Evolutionary conservation across 306 rosid species (phyloP).

Genomic region (Cucurbita argyrosperma): DNA sequence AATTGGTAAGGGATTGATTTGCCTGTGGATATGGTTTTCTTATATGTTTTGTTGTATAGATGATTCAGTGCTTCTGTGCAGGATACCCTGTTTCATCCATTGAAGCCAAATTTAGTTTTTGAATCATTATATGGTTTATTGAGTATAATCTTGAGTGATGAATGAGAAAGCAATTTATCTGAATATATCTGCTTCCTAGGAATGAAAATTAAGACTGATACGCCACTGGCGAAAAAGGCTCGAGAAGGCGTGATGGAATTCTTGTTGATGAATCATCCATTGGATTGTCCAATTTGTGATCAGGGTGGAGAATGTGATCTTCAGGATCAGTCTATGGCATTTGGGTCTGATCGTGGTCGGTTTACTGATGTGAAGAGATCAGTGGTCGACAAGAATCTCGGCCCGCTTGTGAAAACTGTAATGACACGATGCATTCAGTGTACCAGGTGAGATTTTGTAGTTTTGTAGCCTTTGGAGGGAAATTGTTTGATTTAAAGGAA

Average conservation of each 20-base stretch:
- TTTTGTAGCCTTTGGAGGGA: background rate
- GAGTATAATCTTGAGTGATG: background rate
- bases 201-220: constrained; percentile 96
- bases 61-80: background rate
- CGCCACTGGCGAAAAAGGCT: constrained; percentile 95
- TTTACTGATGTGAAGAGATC: constrained; percentile 96
- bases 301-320: constrained; percentile 99
- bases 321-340: constrained; percentile 99
- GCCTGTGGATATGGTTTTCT: too few relatives aligned
- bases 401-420: constrained; percentile 96
- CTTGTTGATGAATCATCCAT: constrained; percentile 94
- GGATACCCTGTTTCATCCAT: background rate
- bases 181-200: constrained; percentile 28
- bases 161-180: constrained; percentile 5
- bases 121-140: background rate
- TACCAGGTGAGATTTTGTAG: constrained; percentile 53
- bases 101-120: background rate
- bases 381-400: constrained; percentile 94
- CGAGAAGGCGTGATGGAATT: constrained; percentile 99
- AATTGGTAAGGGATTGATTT: background rate
- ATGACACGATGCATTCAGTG: constrained; percentile 98
- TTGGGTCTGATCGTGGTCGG: constrained; percentile 96
- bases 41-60: too few relatives aligned
- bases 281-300: constrained; percentile 99
- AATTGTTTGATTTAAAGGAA: background rate